Base-by-base conservation (phyloP, 352 stramenopile genomes). In the Phytophthora hybrid region DNA sequence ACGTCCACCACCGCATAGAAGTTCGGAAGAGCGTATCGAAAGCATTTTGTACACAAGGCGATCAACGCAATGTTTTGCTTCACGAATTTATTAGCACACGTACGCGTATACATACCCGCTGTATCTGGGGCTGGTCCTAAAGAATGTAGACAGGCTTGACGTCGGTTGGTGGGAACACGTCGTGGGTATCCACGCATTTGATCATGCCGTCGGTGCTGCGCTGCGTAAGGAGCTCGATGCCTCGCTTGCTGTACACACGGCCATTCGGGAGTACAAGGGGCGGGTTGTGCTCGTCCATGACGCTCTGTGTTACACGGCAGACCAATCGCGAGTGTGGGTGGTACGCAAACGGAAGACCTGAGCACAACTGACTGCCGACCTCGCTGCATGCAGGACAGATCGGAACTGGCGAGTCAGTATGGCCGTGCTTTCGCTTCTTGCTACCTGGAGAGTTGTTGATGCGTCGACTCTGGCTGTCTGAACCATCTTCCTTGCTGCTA, bases 261-360 rank as follows among this genome's bases (percentile, higher is more conserved):
- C 90, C 90, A 59, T 96, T 97, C 9, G 90, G 90, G 14, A 97
- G 73, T 23, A 91, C 85, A 6, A 93, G 67, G 1, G 90, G 89
- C 32, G 88, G 89, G 60, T 97, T 97, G 73, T 93, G 82, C 66
- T 97, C 89, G 60, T 96, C 84, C 82, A 97, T 97, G 18, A 95
- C 85, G 31, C 67, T 82, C 55, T 92, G 79, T 0, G 88, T 95
- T 47, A 97, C 73, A 14, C 89, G 87, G 64, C 90, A 97, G 46
- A 97, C 82, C 29, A 97, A 76, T 39, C 88, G 79, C 49, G 90
- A 95, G 69, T 94, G 90, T n/a, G 90, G 85, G 49, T 96, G 90
- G 57, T 93, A 91, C 23, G 87, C 85, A 54, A 94, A 93, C 18
- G 90, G 90, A 8, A 97, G 66, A 1, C 66, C 67, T 37, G 54